Percentiles rank a stretch among this genome's conserved stretches.
phyloP scores from a whole-genome alignment of 2,329 filamentous ascomycete species.

The Sphaerulina vaccinii region DNA sequence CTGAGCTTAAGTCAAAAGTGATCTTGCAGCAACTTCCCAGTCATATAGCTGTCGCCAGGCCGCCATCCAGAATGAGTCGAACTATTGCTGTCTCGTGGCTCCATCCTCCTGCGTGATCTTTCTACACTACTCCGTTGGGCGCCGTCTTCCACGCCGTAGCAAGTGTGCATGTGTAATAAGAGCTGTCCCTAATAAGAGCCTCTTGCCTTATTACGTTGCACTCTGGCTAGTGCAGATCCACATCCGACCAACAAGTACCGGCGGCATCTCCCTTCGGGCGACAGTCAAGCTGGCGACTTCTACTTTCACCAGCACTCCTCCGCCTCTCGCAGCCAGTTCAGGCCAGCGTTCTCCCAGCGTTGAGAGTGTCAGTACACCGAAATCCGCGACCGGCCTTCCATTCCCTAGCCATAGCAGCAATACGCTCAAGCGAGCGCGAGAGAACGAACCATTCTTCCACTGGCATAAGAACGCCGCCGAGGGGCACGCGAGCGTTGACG shows the following conservation, averaged over 20 bases:
- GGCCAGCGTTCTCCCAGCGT: slow-evolving; percentile 26
- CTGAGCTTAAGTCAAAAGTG: slow-evolving; percentile 12
- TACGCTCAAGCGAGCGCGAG: slow-evolving; percentile 9
- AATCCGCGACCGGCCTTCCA: slow-evolving; percentile 1
- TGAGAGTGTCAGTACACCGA: slow-evolving; percentile 32
- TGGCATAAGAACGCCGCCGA: slow-evolving; percentile 22
- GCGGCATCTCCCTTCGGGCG: slow-evolving; percentile 10
- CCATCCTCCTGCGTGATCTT: too few relatives aligned
- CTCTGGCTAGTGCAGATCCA: slow-evolving; percentile 10
- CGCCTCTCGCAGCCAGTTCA: slow-evolving; percentile 19
- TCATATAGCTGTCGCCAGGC: neutral
- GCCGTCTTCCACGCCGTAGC: too few relatives aligned
- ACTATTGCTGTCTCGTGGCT: neutral
- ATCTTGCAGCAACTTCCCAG: neutral
- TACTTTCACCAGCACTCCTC: slow-evolving; percentile 14
- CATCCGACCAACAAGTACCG: slow-evolving; percentile 1
- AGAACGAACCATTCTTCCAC: slow-evolving; percentile 22
- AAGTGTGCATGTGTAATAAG: neutral
- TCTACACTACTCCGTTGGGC: neutral
- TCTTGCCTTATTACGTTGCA: neutral
- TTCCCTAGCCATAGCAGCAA: slow-evolving; percentile 10
- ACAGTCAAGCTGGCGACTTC: slow-evolving; percentile 14
- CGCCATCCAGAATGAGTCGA: neutral
- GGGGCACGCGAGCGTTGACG: slow-evolving; percentile 25
- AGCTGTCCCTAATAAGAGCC: neutral